Conservation (phyloP, 2,329 filamentous ascomycete species). For the Calonectria pauciramosa region DNA sequence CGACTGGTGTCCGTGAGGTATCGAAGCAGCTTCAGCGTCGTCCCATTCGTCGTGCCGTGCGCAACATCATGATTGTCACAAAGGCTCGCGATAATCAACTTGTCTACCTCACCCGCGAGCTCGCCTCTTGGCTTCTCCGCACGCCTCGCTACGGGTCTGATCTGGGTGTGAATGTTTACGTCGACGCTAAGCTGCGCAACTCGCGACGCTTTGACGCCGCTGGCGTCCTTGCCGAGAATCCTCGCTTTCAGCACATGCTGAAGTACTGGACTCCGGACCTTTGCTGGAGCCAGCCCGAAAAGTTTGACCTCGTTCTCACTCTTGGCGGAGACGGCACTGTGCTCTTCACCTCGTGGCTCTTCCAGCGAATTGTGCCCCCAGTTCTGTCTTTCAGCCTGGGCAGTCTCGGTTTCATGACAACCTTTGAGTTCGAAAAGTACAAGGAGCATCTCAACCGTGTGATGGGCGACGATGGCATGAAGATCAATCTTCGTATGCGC, state of each 20-base stretch:
- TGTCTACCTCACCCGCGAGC: slow-evolving; percentile 88
- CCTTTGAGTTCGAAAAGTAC: slow-evolving; percentile 89
- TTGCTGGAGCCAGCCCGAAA: slow-evolving; percentile 93
- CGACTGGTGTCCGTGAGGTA: slow-evolving; percentile 93
- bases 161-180: slow-evolving; percentile 95
- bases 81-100: slow-evolving; percentile 96
- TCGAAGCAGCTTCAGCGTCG: slow-evolving; percentile 94
- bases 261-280: slow-evolving; percentile 97
- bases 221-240: slow-evolving; percentile 79
- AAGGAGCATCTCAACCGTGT: slow-evolving; percentile 87
- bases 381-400: slow-evolving; percentile 88
- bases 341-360: slow-evolving; percentile 91
- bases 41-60: slow-evolving; percentile 91
- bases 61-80: slow-evolving; percentile 98
- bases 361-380: slow-evolving; percentile 88
- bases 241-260: slow-evolving; percentile 85
- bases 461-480: slow-evolving; percentile 96
- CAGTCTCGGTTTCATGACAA: slow-evolving; percentile 89
- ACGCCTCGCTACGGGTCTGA: slow-evolving; percentile 92
- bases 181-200: slow-evolving; percentile 92
- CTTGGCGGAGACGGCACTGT: slow-evolving; percentile 91
- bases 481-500: slow-evolving; percentile 97
- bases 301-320: slow-evolving; percentile 93
- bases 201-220: slow-evolving; percentile 89
- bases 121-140: slow-evolving; percentile 87